Evolutionary conservation across 768 basidiomycete genomes (phyloP).

Genomic region (Pilatotrama ljubarskyi): DNA sequence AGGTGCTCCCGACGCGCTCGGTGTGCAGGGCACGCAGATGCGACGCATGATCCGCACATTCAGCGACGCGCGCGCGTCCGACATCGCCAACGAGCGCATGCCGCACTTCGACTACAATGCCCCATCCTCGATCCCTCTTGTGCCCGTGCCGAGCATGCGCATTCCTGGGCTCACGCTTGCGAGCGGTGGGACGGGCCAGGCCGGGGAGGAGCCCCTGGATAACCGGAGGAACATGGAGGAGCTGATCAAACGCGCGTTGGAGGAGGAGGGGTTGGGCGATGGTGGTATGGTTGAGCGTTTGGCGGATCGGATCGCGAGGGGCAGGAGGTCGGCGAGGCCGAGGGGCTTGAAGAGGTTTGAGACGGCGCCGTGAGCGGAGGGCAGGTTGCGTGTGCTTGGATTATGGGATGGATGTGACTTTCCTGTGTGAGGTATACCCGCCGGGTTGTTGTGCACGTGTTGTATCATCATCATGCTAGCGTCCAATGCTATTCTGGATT

Average conservation of each 20-base stretch:
- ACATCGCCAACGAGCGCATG: slow-evolving; percentile 73
- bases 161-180: slow-evolving; percentile 27
- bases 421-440: not conserved
- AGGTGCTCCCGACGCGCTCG: slow-evolving; percentile 51
- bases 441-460: not conserved
- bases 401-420: not conserved
- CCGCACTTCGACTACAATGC: slow-evolving; percentile 50
- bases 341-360: slow-evolving; percentile 63
- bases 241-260: slow-evolving; percentile 60
- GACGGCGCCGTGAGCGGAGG: slow-evolving; percentile 37
- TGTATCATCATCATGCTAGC: not conserved
- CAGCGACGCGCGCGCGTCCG: slow-evolving; percentile 78
- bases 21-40: slow-evolving; percentile 60
- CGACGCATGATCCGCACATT: slow-evolving; percentile 66
- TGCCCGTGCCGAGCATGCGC: slow-evolving; percentile 67
- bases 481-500: not conserved
- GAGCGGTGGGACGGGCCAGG: slow-evolving; percentile 27
- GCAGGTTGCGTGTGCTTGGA: not conserved
- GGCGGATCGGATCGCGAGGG: slow-evolving; percentile 62
- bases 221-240: slow-evolving; percentile 54
- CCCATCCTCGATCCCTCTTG: slow-evolving; percentile 39
- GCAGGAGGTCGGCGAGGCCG: slow-evolving; percentile 48
- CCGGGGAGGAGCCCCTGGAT: slow-evolving; percentile 43
- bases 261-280: slow-evolving; percentile 49
- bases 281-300: slow-evolving; percentile 57